These are phyloP conservation scores for Calonectria hawksworthii DNA, from an alignment of 2,329 filamentous ascomycete genomes.

Conservation along the genomic window DNA sequence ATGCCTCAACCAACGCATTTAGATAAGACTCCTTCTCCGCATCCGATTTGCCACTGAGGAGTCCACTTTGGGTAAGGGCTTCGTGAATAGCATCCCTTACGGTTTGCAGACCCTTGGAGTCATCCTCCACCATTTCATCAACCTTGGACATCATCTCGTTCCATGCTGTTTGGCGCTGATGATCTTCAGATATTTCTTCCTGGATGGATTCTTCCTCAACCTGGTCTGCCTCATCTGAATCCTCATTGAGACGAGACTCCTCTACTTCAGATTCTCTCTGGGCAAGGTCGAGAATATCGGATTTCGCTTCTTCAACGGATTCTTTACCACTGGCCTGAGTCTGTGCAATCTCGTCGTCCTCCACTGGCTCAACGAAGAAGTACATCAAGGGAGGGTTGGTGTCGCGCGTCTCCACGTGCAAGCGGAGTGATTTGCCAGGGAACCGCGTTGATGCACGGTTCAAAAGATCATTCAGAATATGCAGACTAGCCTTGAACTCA, in stretches of 20 bases:
- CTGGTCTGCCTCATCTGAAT: slow-evolving; percentile 26
- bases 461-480: slow-evolving; percentile 83
- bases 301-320: slow-evolving; percentile 78
- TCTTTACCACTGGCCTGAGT: slow-evolving; percentile 80
- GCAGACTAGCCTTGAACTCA: slow-evolving; percentile 88
- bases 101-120: slow-evolving; percentile 65
- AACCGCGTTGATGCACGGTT: slow-evolving; percentile 81
- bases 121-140: slow-evolving; percentile 70
- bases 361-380: slow-evolving; percentile 89
- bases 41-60: slow-evolving; percentile 61
- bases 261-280: slow-evolving; percentile 48
- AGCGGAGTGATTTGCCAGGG: slow-evolving; percentile 80
- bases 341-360: slow-evolving; percentile 75
- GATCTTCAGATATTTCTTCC: slow-evolving; percentile 31
- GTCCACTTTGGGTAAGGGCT: slow-evolving; percentile 67
- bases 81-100: slow-evolving; percentile 69
- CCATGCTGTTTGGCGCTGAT: slow-evolving; percentile 61
- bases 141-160: slow-evolving; percentile 68
- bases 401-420: slow-evolving; percentile 84
- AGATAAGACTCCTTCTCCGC: slow-evolving; percentile 64
- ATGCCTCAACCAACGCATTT: slow-evolving; percentile 63
- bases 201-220: slow-evolving; percentile 38
- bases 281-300: slow-evolving; percentile 67
- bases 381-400: slow-evolving; percentile 79
- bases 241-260: slow-evolving; percentile 9